Conservation (phyloP, 345 rosid genomes). For the Toxicodendron radicans region DNA sequence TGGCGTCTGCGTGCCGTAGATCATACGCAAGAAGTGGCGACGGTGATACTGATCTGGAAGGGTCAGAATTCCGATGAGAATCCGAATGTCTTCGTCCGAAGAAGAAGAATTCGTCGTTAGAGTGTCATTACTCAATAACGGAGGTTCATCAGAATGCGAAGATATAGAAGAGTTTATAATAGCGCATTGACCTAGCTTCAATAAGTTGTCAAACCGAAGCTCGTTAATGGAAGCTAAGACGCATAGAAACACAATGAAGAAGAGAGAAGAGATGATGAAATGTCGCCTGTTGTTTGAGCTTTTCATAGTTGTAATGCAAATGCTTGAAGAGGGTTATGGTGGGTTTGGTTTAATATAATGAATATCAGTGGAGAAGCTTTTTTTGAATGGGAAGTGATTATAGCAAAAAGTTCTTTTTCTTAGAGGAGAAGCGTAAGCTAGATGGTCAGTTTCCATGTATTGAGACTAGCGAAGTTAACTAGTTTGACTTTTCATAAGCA, state of each 20-base stretch:
- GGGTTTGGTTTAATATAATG: background rate
- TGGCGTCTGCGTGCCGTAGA: slow-evolving; percentile 61
- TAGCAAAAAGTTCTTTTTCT: slow-evolving; percentile 12
- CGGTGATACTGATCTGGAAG: slow-evolving; percentile 82
- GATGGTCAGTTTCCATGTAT: slow-evolving; percentile 28
- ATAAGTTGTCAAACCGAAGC: slow-evolving; percentile 44
- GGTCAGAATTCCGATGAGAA: slow-evolving; percentile 74
- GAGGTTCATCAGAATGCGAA: slow-evolving; percentile 5
- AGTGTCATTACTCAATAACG: slow-evolving; percentile 19
- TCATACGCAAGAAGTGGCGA: slow-evolving; percentile 65
- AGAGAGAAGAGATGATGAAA: slow-evolving; percentile 51
- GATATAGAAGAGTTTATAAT: slow-evolving; percentile 17
- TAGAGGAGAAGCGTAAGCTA: slow-evolving; percentile 11
- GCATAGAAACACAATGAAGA: slow-evolving; percentile 65
- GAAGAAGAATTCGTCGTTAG: slow-evolving; percentile 8
- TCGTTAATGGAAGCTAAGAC: slow-evolving; percentile 58
- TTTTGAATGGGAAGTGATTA: background rate
- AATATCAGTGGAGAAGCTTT: background rate
- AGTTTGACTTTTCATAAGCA: slow-evolving; percentile 31
- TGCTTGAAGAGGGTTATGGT: slow-evolving; percentile 1
- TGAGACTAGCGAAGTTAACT: slow-evolving; percentile 12
- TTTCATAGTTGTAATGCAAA: slow-evolving; percentile 23
- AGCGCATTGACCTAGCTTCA: slow-evolving; percentile 54
- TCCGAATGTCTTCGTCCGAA: slow-evolving; percentile 49
- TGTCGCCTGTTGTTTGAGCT: slow-evolving; percentile 27